Evolutionary conservation across 306 rosid species (phyloP).

Genomic region (Neltuma alba): DNA sequence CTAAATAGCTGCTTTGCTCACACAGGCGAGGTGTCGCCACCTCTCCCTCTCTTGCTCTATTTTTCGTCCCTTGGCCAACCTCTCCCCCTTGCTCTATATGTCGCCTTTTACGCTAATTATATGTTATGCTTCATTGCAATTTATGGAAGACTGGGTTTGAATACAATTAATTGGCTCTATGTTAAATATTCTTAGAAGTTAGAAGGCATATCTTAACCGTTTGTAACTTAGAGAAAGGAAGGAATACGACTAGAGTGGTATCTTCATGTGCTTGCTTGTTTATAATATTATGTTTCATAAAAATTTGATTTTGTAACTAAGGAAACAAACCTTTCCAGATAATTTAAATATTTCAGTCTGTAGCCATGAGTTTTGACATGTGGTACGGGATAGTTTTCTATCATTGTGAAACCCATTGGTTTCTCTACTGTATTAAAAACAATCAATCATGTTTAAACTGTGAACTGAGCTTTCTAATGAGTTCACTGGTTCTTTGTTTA

Average conservation of each 20-base stretch:
- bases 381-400: not conserved
- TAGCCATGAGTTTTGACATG: not conserved
- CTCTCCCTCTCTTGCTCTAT: not conserved
- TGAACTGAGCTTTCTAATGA: not conserved
- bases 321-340: not conserved
- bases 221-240: not conserved
- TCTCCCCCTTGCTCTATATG: not conserved
- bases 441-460: not conserved
- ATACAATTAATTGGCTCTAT: slow-evolving; percentile 13
- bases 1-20: slow-evolving; percentile 78
- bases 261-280: not conserved
- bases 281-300: not conserved
- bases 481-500: slow-evolving; percentile 28
- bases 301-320: slow-evolving; percentile 1
- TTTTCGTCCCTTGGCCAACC: not conserved
- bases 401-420: slow-evolving; percentile 1
- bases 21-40: slow-evolving; percentile 69
- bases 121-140: not conserved
- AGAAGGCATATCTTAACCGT: not conserved
- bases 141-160: not conserved
- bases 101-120: not conserved
- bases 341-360: not conserved
- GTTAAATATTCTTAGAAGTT: not conserved
- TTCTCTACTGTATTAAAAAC: not conserved
- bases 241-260: not conserved